Percentiles rank a stretch among this genome's conserved stretches.
Conservation (phyloP, 768 basidiomycete species). For the Neoboletus brunneissimus region DNA sequence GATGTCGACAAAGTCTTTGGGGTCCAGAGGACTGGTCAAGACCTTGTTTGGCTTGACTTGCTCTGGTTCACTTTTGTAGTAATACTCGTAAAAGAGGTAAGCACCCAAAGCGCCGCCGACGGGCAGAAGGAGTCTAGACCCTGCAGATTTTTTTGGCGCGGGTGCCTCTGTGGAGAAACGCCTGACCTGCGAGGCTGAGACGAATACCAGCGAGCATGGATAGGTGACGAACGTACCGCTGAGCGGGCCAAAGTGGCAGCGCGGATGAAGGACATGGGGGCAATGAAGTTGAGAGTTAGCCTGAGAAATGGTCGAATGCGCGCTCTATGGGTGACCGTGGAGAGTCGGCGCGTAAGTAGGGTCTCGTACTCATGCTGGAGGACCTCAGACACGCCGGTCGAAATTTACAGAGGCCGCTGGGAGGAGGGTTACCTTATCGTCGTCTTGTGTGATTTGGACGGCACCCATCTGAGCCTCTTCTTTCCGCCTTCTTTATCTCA, state of each 20-base stretch:
- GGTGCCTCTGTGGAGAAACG: conserved; percentile 46
- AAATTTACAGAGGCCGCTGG: conserved; percentile 10
- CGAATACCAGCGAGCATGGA: not conserved
- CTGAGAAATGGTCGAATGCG: not conserved
- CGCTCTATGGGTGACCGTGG: not conserved
- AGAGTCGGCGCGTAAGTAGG: not conserved
- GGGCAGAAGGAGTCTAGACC: conserved; percentile 43
- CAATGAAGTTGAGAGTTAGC: not conserved
- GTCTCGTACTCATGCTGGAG: not conserved
- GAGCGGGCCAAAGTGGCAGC: conserved; percentile 41
- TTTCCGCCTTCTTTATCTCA: conserved; percentile 13
- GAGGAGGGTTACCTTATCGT: conserved; percentile 18
- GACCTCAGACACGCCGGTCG: conserved; percentile 24
- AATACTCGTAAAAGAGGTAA: conserved; percentile 51
- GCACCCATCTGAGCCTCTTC: conserved; percentile 8
- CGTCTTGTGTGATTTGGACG: conserved; percentile 2
- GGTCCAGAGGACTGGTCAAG: conserved; percentile 69
- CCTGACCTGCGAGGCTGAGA: conserved; percentile 33
- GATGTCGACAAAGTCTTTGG: conserved; percentile 74
- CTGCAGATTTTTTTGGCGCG: conserved; percentile 46
- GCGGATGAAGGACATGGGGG: conserved; percentile 45
- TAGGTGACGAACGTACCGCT: conserved; percentile 29
- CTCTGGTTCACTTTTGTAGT: conserved; percentile 32
- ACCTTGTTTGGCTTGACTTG: conserved; percentile 37
- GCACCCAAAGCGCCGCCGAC: conserved; percentile 38